phyloP scores from a whole-genome alignment of 1,284 basidiomycete species.

The Marasmius oreades region DNA sequence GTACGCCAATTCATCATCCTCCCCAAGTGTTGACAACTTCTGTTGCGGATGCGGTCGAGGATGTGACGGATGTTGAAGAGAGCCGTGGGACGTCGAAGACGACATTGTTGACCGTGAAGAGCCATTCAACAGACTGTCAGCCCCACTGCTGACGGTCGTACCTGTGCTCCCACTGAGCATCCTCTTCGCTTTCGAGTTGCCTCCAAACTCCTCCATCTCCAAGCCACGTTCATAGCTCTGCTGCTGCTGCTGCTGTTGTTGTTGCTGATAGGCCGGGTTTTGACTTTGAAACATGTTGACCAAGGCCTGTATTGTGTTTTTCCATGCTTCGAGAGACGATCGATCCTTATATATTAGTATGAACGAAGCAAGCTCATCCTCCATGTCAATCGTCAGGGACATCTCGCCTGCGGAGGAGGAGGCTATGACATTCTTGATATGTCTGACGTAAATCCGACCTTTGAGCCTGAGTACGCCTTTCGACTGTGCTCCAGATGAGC shows the following conservation, averaged over 20 bases:
- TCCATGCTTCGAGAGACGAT: slow-evolving; percentile 88
- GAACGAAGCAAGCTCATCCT: slow-evolving; percentile 93
- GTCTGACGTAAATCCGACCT: slow-evolving; percentile 91
- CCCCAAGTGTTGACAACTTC: slow-evolving; percentile 64
- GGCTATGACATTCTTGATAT: slow-evolving; percentile 85
- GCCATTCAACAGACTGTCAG: slow-evolving; percentile 66
- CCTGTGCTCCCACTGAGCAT: slow-evolving; percentile 74
- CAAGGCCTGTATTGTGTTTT: slow-evolving; percentile 70
- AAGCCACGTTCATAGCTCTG: slow-evolving; percentile 35
- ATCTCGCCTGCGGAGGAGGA: slow-evolving; percentile 76
- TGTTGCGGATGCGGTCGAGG: slow-evolving; percentile 34
- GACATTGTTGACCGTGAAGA: slow-evolving; percentile 66
- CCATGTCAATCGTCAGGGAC: slow-evolving; percentile 92
- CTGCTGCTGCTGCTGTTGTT: slow-evolving; percentile 30
- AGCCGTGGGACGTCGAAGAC: slow-evolving; percentile 68
- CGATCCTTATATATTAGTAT: slow-evolving; percentile 92
- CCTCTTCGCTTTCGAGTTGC: slow-evolving; percentile 68
- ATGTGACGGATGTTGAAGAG: slow-evolving; percentile 27
- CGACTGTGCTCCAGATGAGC: slow-evolving; percentile 40
- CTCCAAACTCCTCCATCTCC: slow-evolving; percentile 76
- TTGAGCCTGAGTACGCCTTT: slow-evolving; percentile 87
- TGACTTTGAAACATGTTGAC: slow-evolving; percentile 64
- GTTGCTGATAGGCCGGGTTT: slow-evolving; percentile 26
- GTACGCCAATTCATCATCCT: slow-evolving; percentile 65
- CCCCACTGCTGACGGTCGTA: slow-evolving; percentile 58